These are phyloP conservation scores for Aspergillus wentii DNA, from an alignment of 495 filamentous ascomycete species.

Conservation along the genomic window DNA sequence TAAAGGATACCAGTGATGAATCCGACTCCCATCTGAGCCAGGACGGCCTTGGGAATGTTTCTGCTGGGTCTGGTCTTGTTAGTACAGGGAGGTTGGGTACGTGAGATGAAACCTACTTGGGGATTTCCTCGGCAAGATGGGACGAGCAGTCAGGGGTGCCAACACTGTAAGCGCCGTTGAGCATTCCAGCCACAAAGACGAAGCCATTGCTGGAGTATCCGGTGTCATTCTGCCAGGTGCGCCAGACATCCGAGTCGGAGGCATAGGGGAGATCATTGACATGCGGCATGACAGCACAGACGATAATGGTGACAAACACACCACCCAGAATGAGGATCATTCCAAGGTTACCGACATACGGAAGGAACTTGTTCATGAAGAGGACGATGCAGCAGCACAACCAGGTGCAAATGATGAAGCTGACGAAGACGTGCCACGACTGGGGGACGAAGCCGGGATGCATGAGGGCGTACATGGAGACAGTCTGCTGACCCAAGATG, in stretches of 20 bases:
- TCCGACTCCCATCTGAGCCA: conserved; percentile 44
- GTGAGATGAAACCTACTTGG: conserved; percentile 38
- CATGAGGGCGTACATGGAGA: conserved; percentile 66
- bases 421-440: conserved; percentile 73
- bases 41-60: conserved; percentile 48
- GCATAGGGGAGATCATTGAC: conserved; percentile 44
- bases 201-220: conserved; percentile 66
- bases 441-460: conserved; percentile 58
- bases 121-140: conserved; percentile 81
- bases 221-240: conserved; percentile 58
- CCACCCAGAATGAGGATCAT: conserved; percentile 67
- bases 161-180: conserved; percentile 83
- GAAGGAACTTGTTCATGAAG: conserved; percentile 65
- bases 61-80: conserved; percentile 26
- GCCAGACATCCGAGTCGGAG: conserved; percentile 56
- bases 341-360: conserved; percentile 60
- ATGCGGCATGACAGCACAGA: conserved; percentile 69
- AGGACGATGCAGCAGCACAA: conserved; percentile 57
- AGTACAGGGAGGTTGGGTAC: not conserved
- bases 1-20: conserved; percentile 47
- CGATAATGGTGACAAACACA: conserved; percentile 65
- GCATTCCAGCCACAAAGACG: conserved; percentile 73
- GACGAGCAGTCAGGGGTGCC: conserved; percentile 73
- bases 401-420: conserved; percentile 66
- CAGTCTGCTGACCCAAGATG: conserved; percentile 63